phyloP scores from a whole-genome alignment of 768 basidiomycete genomes.

The Ephemerocybe angulata region DNA sequence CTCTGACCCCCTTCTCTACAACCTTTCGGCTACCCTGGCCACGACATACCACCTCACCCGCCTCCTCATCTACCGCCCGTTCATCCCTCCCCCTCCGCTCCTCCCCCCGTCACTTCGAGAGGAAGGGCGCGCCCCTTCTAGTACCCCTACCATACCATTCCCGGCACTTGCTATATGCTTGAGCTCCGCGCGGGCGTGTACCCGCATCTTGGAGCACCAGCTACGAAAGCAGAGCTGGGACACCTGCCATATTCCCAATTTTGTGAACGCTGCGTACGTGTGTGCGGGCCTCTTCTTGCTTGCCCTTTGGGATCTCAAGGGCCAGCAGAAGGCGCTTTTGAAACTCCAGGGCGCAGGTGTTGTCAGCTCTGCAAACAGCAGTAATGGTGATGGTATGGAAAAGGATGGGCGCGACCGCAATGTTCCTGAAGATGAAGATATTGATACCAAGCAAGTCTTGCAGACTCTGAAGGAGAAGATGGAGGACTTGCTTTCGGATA shows the following conservation, averaged over 20 bases:
- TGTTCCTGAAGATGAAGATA: neutral
- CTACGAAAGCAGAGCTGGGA: conserved; percentile 33
- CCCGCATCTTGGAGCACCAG: conserved; percentile 55
- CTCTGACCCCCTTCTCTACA: conserved; percentile 43
- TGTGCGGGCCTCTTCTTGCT: conserved; percentile 52
- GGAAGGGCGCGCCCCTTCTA: neutral
- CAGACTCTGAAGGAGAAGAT: conserved; percentile 9
- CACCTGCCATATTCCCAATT: conserved; percentile 35
- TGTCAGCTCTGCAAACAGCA: conserved; percentile 12
- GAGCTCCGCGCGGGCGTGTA: conserved; percentile 51
- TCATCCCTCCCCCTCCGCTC: conserved; percentile 44
- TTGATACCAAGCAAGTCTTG: neutral
- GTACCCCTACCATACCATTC: conserved; percentile 23
- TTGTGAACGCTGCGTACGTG: conserved; percentile 46
- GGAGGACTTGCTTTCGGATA: conserved; percentile 33
- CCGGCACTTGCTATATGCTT: conserved; percentile 25
- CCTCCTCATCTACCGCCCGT: conserved; percentile 70
- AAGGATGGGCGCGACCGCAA: neutral
- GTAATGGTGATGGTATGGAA: neutral
- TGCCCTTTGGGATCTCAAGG: conserved; percentile 55
- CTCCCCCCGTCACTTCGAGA: conserved; percentile 18
- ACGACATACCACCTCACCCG: conserved; percentile 57
- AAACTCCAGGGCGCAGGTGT: conserved; percentile 19
- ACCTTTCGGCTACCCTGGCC: conserved; percentile 56
- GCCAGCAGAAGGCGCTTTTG: conserved; percentile 33